Conservation (phyloP, 2,329 filamentous ascomycete genomes). For the Colletotrichum sp. region DNA sequence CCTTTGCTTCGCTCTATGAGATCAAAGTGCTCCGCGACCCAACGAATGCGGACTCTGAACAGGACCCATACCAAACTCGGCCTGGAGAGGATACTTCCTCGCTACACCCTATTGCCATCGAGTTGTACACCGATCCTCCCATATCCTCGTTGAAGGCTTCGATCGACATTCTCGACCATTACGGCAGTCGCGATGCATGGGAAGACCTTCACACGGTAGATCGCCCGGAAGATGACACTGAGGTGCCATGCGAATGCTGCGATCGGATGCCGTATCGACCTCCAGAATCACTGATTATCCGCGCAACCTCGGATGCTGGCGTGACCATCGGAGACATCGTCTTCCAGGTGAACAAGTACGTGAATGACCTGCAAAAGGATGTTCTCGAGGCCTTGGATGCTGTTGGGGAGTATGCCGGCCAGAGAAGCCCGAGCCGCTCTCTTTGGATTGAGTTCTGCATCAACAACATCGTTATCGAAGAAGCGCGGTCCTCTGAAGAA, state of each 20-base stretch:
- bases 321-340: not conserved
- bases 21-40: not conserved
- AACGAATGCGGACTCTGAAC: not conserved
- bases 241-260: not conserved
- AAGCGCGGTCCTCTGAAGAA: not conserved
- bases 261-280: not conserved
- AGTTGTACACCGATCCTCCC: not conserved
- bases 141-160: not conserved
- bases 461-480: not conserved
- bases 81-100: not conserved
- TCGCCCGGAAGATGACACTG: not conserved
- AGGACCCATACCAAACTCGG: not conserved
- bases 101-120: not conserved
- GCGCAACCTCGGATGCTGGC: not conserved
- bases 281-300: not conserved
- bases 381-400: not conserved
- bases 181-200: not conserved
- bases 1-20: not conserved
- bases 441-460: not conserved
- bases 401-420: not conserved
- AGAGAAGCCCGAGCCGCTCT: not conserved
- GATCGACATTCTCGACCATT: not conserved
- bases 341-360: not conserved
- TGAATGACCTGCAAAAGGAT: not conserved
- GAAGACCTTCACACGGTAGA: not conserved